Evolutionary conservation across 306 rosid genomes (phyloP), one percentile per base, ranked within the genome.

Genomic region (Crataegus laevigata): DNA sequence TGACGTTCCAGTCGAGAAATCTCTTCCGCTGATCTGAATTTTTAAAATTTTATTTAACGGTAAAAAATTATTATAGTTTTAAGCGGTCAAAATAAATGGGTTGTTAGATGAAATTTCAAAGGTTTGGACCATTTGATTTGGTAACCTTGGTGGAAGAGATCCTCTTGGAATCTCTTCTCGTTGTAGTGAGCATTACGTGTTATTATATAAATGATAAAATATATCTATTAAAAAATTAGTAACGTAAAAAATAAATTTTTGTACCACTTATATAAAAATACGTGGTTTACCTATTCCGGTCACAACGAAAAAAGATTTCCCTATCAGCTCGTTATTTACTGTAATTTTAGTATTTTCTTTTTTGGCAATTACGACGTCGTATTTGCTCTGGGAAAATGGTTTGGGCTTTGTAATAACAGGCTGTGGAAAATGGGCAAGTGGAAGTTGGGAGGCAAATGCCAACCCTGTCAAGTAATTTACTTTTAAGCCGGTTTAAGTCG

Each of bases 41-140:
- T 1, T 34, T 6, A 0, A 6, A 34, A 34, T 34, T 34, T 34
- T 2, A 34, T 6, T 0, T 0, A 34, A 34, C 0, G 0, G 0
- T 34, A 0, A 34, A 34, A 34, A 34, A 34, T 34, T 34, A 34
- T 6, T 34, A 6, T 34, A 34, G 0, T 0, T 34, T 34, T 34
- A 34, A 34, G 0, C 6, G 0, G 0, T 34, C 2, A 34, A 34
- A 34, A 34, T 0, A 34, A 1, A 0, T 34, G 38, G 0, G 0
- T 0, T 1, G 1, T 34, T 34, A 0, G 1, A 5, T 32, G 7
- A 34, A 34, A 1, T 7, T 7, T 34, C 0, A 34, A 34, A 34
- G 0, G 0, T 0, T 2, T 1, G 0, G 0, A 34, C 1, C 9
- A 34, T 1, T 34, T 34, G 2, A 34, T 34, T 2, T 0, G 0